phyloP scores from a whole-genome alignment of 148 eudicot genomes.

The Silene uniflora region DNA sequence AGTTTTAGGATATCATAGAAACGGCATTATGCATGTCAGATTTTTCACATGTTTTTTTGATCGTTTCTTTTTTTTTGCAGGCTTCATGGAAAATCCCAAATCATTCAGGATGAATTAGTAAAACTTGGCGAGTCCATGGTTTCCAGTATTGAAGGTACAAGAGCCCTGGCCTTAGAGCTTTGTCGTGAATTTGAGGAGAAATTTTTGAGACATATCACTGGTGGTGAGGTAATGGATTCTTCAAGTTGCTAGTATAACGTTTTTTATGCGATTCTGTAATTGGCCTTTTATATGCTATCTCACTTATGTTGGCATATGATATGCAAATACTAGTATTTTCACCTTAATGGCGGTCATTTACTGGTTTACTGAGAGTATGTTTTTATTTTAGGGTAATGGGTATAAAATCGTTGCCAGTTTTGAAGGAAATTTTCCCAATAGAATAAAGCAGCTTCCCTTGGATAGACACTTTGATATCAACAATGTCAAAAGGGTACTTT shows the following conservation, averaged over 20 bases:
- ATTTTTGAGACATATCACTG: slow-evolving; percentile 81
- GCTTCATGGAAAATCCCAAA: slow-evolving; percentile 97
- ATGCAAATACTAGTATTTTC: not conserved
- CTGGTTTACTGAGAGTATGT: slow-evolving; percentile 8
- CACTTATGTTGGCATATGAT: slow-evolving; percentile 1
- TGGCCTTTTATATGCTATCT: not conserved
- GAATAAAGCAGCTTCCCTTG: slow-evolving; percentile 94
- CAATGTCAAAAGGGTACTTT: slow-evolving; percentile 87
- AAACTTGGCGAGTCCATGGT: slow-evolving; percentile 97
- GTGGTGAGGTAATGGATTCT: slow-evolving; percentile 75
- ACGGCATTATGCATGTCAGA: not conserved
- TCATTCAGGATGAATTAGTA: slow-evolving; percentile 87
- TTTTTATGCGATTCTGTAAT: not conserved
- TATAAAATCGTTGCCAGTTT: slow-evolving; percentile 95
- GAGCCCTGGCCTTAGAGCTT: slow-evolving; percentile 94
- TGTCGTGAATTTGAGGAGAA: slow-evolving; percentile 99
- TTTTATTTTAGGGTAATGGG: slow-evolving; percentile 72
- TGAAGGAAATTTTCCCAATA: slow-evolving; percentile 93
- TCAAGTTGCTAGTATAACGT: not conserved
- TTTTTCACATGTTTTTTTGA: not conserved
- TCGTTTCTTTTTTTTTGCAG: slow-evolving; percentile 30
- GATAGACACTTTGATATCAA: slow-evolving; percentile 93
- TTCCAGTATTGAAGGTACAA: slow-evolving; percentile 84
- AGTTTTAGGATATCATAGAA: not conserved
- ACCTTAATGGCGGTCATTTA: not conserved